phyloP scores from a whole-genome alignment of 1,139 yeast genomes.

The Scheffersomyces insectosa region DNA sequence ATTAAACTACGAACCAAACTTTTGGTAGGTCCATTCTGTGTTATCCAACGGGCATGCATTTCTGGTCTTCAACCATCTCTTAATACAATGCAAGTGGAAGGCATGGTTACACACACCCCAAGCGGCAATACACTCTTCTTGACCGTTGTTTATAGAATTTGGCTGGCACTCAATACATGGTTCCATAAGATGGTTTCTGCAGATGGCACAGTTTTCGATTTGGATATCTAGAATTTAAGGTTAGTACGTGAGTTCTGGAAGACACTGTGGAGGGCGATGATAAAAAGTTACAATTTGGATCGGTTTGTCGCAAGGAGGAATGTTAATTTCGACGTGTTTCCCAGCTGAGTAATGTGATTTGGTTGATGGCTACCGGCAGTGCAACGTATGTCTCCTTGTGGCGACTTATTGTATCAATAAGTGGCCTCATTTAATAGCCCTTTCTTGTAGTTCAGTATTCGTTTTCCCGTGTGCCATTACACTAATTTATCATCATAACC shows the following conservation, averaged over 20 bases:
- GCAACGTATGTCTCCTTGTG: too few relatives aligned
- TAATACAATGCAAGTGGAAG: constrained; percentile 92
- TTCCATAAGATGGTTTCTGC: constrained; percentile 98
- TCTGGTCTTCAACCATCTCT: constrained; percentile 95
- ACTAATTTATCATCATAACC: neutral
- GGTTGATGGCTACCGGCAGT: neutral
- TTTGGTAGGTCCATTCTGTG: constrained; percentile 88
- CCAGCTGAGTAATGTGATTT: neutral
- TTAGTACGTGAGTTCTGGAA: constrained; percentile 19
- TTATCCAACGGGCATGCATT: constrained; percentile 97
- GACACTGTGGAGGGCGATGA: too few relatives aligned
- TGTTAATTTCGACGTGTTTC: too few relatives aligned
- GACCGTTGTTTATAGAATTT: constrained; percentile 64
- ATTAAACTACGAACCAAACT: constrained; percentile 54
- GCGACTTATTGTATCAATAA: too few relatives aligned
- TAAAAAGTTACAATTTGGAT: too few relatives aligned
- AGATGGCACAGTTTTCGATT: constrained; percentile 96
- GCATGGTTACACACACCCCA: constrained; percentile 98
- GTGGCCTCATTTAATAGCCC: too few relatives aligned
- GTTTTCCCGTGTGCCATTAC: too few relatives aligned
- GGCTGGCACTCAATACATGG: constrained; percentile 98
- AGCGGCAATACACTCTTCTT: constrained; percentile 88
- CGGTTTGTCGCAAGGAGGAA: too few relatives aligned
- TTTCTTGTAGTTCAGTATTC: too few relatives aligned
- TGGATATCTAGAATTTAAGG: constrained; percentile 55